These are phyloP conservation scores for Cystobasidium onofrii DNA, from an alignment of 768 basidiomycete species.

Conservation along the genomic window DNA sequence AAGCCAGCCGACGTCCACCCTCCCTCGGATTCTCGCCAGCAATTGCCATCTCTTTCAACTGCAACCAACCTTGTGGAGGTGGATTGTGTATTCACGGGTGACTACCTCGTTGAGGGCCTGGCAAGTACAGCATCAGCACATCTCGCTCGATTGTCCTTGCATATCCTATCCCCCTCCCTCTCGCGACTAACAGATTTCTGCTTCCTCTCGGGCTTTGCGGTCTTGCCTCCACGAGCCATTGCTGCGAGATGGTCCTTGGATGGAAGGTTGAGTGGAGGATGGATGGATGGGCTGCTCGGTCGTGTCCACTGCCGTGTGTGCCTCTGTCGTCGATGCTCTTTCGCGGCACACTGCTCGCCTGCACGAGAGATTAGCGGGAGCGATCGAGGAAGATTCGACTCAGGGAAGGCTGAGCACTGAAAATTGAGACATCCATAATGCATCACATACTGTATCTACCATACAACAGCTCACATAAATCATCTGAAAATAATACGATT, in stretches of 20 bases:
- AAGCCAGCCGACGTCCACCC: background rate
- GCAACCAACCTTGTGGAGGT: slow-evolving; percentile 39
- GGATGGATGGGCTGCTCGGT: background rate
- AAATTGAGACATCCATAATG: background rate
- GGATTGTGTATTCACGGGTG: slow-evolving; percentile 70
- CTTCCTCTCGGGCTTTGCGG: slow-evolving; percentile 11
- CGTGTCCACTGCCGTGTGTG: background rate
- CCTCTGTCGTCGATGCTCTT: no score
- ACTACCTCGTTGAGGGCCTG: slow-evolving; percentile 31
- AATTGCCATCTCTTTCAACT: slow-evolving; percentile 37
- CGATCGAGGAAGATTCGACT: background rate
- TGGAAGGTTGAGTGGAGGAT: background rate
- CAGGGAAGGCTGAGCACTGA: background rate
- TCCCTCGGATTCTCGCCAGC: background rate
- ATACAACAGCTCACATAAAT: background rate
- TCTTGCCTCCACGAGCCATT: slow-evolving; percentile 16
- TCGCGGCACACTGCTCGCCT: background rate
- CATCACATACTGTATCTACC: background rate
- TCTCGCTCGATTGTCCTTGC: background rate
- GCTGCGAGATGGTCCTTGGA: background rate
- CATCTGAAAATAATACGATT: background rate
- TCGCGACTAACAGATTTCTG: slow-evolving; percentile 12
- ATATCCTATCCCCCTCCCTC: background rate
- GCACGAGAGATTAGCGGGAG: background rate
- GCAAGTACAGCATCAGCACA: background rate